A percentile compares a stretch with the other conserved stretches of the same genome.
Conservation (phyloP, 306 rosid species). For the Acacia confusa region DNA sequence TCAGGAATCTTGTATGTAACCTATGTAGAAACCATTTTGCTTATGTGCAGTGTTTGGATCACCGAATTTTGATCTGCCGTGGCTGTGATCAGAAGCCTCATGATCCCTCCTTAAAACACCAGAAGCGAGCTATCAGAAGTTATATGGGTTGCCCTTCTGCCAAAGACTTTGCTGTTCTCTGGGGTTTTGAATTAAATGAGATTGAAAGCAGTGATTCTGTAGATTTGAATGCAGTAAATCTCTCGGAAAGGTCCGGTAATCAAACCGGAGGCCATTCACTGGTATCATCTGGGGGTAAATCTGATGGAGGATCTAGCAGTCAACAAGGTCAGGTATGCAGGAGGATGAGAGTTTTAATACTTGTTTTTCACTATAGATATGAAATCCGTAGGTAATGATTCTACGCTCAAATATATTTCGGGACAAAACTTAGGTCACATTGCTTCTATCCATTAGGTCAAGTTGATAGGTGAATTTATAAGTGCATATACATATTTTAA, state of each 20-base stretch:
- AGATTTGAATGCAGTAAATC: slow-evolving; percentile 32
- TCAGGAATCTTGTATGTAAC: slow-evolving; percentile 63
- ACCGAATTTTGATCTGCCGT: slow-evolving; percentile 63
- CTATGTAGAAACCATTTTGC: slow-evolving; percentile 56
- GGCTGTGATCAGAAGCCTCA: slow-evolving; percentile 66
- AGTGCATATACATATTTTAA: too few species aligned
- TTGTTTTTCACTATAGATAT: background rate
- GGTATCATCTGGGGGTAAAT: slow-evolving; percentile 26
- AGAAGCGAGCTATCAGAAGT: slow-evolving; percentile 55
- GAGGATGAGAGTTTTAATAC: slow-evolving; percentile 10
- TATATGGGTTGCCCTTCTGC: slow-evolving; percentile 83
- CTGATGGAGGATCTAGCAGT: slow-evolving; percentile 43
- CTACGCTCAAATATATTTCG: background rate
- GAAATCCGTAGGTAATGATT: slow-evolving; percentile 1
- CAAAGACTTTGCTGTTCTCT: slow-evolving; percentile 68
- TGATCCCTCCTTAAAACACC: slow-evolving; percentile 43
- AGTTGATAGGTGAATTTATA: too few species aligned
- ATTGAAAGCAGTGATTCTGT: slow-evolving; percentile 51
- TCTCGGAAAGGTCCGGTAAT: slow-evolving; percentile 27
- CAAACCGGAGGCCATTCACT: slow-evolving; percentile 25
- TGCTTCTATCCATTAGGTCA: too few species aligned
- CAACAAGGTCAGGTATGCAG: slow-evolving; percentile 55
- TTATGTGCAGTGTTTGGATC: slow-evolving; percentile 59
- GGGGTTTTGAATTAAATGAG: slow-evolving; percentile 65
- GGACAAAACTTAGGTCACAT: too few species aligned